These are phyloP conservation scores for Plasmodium fragile DNA, from an alignment of 169 alveolate species.

Conservation along the genomic window DNA sequence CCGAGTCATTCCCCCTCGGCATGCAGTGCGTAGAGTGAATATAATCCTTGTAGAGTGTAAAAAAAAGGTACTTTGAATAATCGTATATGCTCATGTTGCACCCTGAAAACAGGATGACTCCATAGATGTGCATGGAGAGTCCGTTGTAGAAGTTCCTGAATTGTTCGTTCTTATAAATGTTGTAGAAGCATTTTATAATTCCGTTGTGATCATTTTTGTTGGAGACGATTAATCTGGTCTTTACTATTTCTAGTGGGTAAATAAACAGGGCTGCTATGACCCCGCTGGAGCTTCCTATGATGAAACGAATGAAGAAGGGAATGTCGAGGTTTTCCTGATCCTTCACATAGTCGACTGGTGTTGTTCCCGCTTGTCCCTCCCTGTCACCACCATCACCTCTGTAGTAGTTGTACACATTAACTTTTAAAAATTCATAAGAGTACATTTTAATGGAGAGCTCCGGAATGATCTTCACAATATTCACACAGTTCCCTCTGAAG, in stretches of 20 bases:
- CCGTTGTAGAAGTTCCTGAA: conserved; percentile 58
- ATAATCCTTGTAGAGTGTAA: conserved; percentile 35
- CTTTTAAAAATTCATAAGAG: conserved; percentile 55
- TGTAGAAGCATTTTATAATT: conserved; percentile 37
- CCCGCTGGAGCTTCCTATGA: conserved; percentile 74
- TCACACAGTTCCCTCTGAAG: conserved; percentile 69
- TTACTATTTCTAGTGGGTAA: conserved; percentile 66
- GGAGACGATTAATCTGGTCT: conserved; percentile 55
- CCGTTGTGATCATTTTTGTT: conserved; percentile 47
- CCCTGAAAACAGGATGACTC: conserved; percentile 56
- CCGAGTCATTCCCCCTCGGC: background rate
- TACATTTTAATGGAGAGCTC: conserved; percentile 71
- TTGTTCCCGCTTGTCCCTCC: background rate
- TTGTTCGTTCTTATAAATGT: conserved; percentile 41
- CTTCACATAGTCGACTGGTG: background rate
- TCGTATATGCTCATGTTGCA: conserved; percentile 74
- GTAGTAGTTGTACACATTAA: conserved; percentile 60
- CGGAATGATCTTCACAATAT: conserved; percentile 61
- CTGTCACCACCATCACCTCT: background rate
- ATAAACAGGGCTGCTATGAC: conserved; percentile 62
- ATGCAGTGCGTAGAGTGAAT: conserved; percentile 63
- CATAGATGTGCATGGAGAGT: conserved; percentile 53
- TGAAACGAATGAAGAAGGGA: conserved; percentile 59
- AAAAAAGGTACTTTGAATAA: conserved; percentile 57
- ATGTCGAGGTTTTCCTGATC: conserved; percentile 9